Evolutionary conservation across 1,139 yeast genomes (phyloP).

Genomic region (Suhomyces bribrorum): DNA sequence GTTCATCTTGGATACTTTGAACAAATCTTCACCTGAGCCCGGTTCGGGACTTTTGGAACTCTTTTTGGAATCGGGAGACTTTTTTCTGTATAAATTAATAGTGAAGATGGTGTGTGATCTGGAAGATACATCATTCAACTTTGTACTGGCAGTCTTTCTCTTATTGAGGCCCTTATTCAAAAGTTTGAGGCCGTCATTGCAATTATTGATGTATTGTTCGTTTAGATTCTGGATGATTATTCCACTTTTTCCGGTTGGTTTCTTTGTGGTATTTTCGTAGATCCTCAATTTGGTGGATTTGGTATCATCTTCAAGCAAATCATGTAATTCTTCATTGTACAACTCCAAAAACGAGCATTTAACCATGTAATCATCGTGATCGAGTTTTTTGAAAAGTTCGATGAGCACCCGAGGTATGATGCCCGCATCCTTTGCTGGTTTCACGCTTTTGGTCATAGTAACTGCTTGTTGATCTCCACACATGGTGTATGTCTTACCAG

Average conservation of each 20-base stretch:
- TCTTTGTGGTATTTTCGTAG: slow-evolving; percentile 35
- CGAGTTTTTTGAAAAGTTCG: slow-evolving; percentile 51
- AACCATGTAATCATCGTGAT: slow-evolving; percentile 54
- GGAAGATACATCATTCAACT: slow-evolving; percentile 67
- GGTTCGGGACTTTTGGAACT: background rate
- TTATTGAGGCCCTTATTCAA: slow-evolving; percentile 56
- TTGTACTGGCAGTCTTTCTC: slow-evolving; percentile 68
- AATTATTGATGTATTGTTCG: slow-evolving; percentile 54
- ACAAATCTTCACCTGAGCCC: slow-evolving; percentile 32
- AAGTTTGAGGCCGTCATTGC: slow-evolving; percentile 54
- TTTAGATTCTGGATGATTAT: slow-evolving; percentile 56
- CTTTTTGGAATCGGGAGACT: slow-evolving; percentile 5
- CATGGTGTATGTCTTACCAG: slow-evolving; percentile 90
- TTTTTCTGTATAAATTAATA: slow-evolving; percentile 54
- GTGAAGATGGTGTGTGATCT: slow-evolving; percentile 76
- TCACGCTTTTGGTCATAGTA: slow-evolving; percentile 1
- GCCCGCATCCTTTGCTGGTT: slow-evolving; percentile 45
- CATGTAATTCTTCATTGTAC: slow-evolving; percentile 71
- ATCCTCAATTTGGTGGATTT: slow-evolving; percentile 45
- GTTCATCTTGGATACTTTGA: slow-evolving; percentile 65
- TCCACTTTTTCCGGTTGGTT: slow-evolving; percentile 4
- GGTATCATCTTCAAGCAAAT: slow-evolving; percentile 51
- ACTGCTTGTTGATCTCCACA: slow-evolving; percentile 49
- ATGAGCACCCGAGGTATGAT: slow-evolving; percentile 66
- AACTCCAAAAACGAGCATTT: slow-evolving; percentile 73